Base-by-base conservation (phyloP, 768 basidiomycete species). In the Kwoniella pini region DNA sequence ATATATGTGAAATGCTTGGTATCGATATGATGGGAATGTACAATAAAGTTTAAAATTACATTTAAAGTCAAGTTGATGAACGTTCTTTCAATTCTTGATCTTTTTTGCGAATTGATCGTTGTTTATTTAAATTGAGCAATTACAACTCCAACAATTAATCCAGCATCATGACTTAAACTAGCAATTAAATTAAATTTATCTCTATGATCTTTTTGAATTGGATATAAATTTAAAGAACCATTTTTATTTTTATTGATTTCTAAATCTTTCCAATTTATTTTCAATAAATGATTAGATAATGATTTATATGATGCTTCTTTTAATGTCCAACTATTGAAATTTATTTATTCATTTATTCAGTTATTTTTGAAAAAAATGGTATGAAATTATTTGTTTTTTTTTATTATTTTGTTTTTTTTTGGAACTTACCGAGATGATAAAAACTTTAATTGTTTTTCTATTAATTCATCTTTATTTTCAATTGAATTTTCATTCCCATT, bases 291-390 rank as follows among this genome's bases (percentile, higher is more conserved):
- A 2, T 67, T 28, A 1, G 60, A 65, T 24, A 72, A 50, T 17
- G 74, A 57, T 57, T 75, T 75, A 46, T 75, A 72, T 6, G 71
- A 67, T 31, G 74, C 74, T 68, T 75, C 74, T 52, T 75, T 75
- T 27, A 71, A 40, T 26, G 65, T 55, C 74, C 74, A 75, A 39
- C 74, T 75, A 13, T 11, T 7, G 19, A 7, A 22, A 27, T 40
- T n/a, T n/a, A n/a, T n/a, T n/a, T n/a, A n/a, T n/a, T n/a, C n/a
- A n/a, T n/a, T n/a, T n/a, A n/a, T n/a, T n/a, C n/a, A n/a, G n/a
- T n/a, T n/a, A n/a, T n/a, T n/a, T n/a, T n/a, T 4, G 22, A 5
- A 24, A 30, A 15, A 26, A 40, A 27, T 4, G 21, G 15, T 9
- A 28, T 11, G 44, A n/a, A n/a, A n/a, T n/a, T n/a, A n/a, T n/a